Conservation (phyloP, 306 rosid genomes). For the Rosa rugosa region DNA sequence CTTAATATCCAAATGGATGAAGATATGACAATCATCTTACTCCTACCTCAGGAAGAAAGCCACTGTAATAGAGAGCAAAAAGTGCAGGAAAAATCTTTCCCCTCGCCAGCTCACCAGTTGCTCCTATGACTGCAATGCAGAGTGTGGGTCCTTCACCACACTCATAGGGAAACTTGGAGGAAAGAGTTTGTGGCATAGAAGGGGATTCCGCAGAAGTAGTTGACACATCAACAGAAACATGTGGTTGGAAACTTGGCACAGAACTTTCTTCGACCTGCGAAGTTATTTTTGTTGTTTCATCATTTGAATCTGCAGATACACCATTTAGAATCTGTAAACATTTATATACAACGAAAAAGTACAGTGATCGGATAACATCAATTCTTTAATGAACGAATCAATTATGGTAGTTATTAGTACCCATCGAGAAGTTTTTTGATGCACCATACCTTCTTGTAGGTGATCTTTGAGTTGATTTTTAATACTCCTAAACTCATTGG, state of each 20-base stretch:
- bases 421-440: constrained; percentile 35
- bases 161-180: constrained; percentile 28
- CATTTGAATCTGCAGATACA: constrained; percentile 25
- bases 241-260: constrained; percentile 21
- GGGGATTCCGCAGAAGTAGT: constrained; percentile 35
- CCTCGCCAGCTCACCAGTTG: constrained; percentile 91
- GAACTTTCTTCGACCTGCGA: constrained; percentile 29
- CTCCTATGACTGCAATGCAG: constrained; percentile 86
- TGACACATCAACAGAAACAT: constrained; percentile 32
- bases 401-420: constrained; percentile 6
- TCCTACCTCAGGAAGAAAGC: constrained; percentile 89
- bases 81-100: constrained; percentile 85
- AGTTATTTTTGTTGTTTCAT: constrained; percentile 16
- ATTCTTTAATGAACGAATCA: not conserved
- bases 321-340: not conserved
- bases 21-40: not conserved
- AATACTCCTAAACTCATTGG: constrained; percentile 38
- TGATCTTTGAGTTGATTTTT: constrained; percentile 37
- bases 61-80: constrained; percentile 85
- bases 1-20: not conserved
- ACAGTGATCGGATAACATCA: not conserved
- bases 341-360: not conserved
- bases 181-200: constrained; percentile 40
- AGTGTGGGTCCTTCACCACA: constrained; percentile 53
- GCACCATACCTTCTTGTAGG: constrained; percentile 38